Evolutionary conservation across 495 filamentous ascomycete genomes (phyloP).

Genomic region (Filosporella fistucella): DNA sequence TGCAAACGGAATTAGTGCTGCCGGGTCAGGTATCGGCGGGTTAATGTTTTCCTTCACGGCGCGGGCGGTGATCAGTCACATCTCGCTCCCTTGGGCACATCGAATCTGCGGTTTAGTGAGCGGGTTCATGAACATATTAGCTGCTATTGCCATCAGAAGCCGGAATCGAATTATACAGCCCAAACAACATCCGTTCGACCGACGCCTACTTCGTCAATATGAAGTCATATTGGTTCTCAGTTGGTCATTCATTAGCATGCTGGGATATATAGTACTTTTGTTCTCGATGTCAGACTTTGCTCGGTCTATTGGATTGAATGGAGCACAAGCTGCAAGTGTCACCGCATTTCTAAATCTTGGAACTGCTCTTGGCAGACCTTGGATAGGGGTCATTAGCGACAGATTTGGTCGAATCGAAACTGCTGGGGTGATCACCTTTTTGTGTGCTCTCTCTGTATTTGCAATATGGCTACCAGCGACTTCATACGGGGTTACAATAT

Average conservation of each 20-base stretch:
- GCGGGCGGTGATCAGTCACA: conserved; percentile 54
- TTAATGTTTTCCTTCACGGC: conserved; percentile 55
- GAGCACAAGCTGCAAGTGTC: conserved; percentile 64
- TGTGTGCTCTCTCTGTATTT: conserved; percentile 55
- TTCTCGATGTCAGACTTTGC: conserved; percentile 73
- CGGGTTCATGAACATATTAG: conserved; percentile 53
- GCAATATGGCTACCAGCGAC: conserved; percentile 66
- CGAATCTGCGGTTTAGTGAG: conserved; percentile 60
- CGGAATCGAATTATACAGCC: conserved; percentile 65
- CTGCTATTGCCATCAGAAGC: conserved; percentile 56
- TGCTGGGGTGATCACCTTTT: conserved; percentile 53
- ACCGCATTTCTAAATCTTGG: conserved; percentile 69
- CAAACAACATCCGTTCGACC: conserved; percentile 58
- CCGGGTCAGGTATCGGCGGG: conserved; percentile 74
- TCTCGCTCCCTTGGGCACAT: conserved; percentile 62
- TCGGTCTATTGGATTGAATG: conserved; percentile 53
- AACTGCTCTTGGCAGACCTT: conserved; percentile 54
- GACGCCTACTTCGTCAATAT: conserved; percentile 51
- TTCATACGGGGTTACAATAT: conserved; percentile 57
- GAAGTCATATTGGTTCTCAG: conserved; percentile 61
- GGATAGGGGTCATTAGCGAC: conserved; percentile 67
- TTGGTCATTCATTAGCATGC: conserved; percentile 67
- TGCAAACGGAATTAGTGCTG: conserved; percentile 67
- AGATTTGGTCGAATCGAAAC: conserved; percentile 63
- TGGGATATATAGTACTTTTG: conserved; percentile 68